Evolutionary conservation across 306 rosid species (phyloP), one percentile per base, ranked within the genome.

Genomic region (Citrullus colocynthis): DNA sequence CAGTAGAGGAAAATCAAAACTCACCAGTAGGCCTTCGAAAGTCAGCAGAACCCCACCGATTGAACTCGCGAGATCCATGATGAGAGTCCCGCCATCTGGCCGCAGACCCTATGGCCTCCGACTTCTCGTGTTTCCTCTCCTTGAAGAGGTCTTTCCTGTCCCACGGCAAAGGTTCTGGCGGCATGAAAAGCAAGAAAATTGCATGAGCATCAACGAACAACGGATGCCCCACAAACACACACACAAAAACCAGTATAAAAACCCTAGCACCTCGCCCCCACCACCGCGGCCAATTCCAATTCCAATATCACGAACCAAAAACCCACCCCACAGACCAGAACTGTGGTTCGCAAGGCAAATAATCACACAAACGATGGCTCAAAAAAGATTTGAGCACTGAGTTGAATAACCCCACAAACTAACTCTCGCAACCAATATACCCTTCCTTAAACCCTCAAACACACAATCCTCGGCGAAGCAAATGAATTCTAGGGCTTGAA

Each of bases 121-220:
- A 86, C 85, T 96, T 85, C 77, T 93, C 99, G 86, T 90, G 93
- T 97, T 91, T 96, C 97, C 98, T 93, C 94, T 96, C 96, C 90
- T 90, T 95, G 86, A 91, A 88, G 84, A 87, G 88, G 82, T 95
- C 97, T 91, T 96, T 96, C 84, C 99, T 97, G 85, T 96, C 98
- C 91, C 94, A 93, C 80, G 97, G 93, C 81, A 96, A 79, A 73
- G 98, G 94, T 87, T 96, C 99, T 10, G 96, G 98, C 98, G 99
- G 99, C 99, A 96, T 96, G 90, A 89, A 96, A 84, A 85, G 64
- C 88, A 86, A 82, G 86, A 88, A 80, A 89, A 91, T 83, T 81
- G 96, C 96, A 93, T 91, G 88, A 92, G 94, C 93, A 78, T 81
- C 89, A 86, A 77, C 86, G 62, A 79, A 16, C 67, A 52, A 20